These are phyloP conservation scores for Rhynchospora tenuis DNA, from an alignment of 176 grass and related monocot species.

Conservation along the genomic window DNA sequence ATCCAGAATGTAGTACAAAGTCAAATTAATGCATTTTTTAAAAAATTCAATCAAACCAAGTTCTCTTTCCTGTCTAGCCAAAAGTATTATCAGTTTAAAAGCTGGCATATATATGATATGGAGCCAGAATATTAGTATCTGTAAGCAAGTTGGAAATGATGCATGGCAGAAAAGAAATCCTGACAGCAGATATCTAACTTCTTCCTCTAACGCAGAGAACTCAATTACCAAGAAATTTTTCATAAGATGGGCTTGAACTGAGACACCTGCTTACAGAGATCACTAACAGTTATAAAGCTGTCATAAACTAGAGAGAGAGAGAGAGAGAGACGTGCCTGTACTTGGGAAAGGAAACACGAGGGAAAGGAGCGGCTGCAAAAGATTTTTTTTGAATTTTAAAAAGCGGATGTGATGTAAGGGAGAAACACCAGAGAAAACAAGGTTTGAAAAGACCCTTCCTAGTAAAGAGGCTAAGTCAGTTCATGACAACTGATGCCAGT, in stretches of 20 bases:
- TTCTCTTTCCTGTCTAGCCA: slow-evolving; percentile 1
- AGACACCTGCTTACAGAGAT: slow-evolving; percentile 5
- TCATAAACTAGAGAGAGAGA: background rate
- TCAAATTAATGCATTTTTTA: background rate
- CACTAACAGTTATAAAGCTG: slow-evolving; percentile 1
- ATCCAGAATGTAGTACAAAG: background rate
- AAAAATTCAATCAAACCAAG: background rate
- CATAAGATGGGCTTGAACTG: background rate
- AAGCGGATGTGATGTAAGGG: slow-evolving; percentile 40
- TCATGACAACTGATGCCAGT: slow-evolving; percentile 70
- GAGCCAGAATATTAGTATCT: slow-evolving; percentile 6
- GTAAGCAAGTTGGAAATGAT: slow-evolving; percentile 51
- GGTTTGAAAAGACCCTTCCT: slow-evolving; percentile 80
- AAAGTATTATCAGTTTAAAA: background rate
- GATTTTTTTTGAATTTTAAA: slow-evolving; percentile 9
- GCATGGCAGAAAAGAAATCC: slow-evolving; percentile 9
- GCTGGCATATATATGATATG: background rate
- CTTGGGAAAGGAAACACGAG: slow-evolving; percentile 22
- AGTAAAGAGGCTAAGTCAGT: slow-evolving; percentile 59
- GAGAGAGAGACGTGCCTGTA: background rate
- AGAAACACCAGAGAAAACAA: slow-evolving; percentile 42
- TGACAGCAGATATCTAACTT: slow-evolving; percentile 7
- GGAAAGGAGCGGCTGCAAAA: background rate
- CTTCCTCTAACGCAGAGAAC: slow-evolving; percentile 5
- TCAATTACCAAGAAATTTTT: slow-evolving; percentile 23